A percentile compares a stretch with the other conserved stretches of the same genome.
These are phyloP conservation scores for Candida gorgasii DNA, from an alignment of 805 yeast species.

Conservation along the genomic window DNA sequence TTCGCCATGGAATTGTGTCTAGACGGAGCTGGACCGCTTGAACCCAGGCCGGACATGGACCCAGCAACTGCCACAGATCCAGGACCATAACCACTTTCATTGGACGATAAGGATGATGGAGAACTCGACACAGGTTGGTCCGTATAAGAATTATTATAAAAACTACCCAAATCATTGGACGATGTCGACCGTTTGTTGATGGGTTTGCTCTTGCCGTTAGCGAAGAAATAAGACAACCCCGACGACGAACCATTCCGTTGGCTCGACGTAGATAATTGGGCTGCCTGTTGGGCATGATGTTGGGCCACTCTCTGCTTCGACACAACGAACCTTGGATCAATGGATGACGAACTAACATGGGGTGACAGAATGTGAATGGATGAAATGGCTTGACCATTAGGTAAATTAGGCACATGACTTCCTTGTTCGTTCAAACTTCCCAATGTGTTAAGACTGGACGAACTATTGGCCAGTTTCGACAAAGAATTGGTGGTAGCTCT, in stretches of 20 bases:
- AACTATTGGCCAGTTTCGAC: conserved; percentile 18
- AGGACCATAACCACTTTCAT: conserved; percentile 27
- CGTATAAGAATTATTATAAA: conserved; percentile 39
- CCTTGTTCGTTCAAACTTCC: conserved; percentile 15
- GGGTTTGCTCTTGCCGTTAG: conserved; percentile 28
- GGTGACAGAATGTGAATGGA: conserved; percentile 75
- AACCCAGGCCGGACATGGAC: too few species aligned
- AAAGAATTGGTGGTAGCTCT: conserved; percentile 52
- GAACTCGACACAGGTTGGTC: conserved; percentile 24
- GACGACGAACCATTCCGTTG: conserved; percentile 46
- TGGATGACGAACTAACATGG: conserved; percentile 53
- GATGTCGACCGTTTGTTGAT: conserved; percentile 40
- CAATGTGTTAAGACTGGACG: conserved; percentile 15
- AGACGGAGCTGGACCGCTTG: conserved; percentile 29
- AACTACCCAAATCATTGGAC: conserved; percentile 43
- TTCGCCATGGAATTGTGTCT: conserved; percentile 81
- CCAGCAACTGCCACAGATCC: background rate
- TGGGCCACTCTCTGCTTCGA: conserved; percentile 72
- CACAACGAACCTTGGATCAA: conserved; percentile 86
- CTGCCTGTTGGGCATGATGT: conserved; percentile 44
- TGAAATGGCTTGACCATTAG: conserved; percentile 58
- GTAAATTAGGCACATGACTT: conserved; percentile 47
- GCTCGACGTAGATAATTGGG: conserved; percentile 36
- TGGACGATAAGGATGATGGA: conserved; percentile 37
- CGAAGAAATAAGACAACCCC: conserved; percentile 51